phyloP scores from a whole-genome alignment of 202 grass and related monocot genomes.

The Hordeum pubiflorum region DNA sequence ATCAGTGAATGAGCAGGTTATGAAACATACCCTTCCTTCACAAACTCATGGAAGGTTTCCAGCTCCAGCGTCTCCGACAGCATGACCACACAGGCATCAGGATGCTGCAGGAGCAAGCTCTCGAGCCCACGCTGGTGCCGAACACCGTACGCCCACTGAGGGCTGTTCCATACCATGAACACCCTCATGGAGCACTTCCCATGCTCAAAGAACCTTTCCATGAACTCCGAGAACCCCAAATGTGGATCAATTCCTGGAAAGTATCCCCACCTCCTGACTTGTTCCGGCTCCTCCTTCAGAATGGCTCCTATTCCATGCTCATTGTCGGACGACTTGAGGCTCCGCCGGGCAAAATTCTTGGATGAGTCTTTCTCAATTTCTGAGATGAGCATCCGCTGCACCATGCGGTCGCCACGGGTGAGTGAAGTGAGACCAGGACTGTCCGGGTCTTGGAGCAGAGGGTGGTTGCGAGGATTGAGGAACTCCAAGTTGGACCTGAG shows the following conservation, averaged over 20 bases:
- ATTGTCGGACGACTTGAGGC: conserved; percentile 28
- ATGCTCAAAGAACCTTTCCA: conserved; percentile 56
- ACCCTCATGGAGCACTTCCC: conserved; percentile 61
- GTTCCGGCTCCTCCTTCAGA: conserved; percentile 9
- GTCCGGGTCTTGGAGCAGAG: conserved; percentile 88
- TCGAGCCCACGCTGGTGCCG: conserved; percentile 75
- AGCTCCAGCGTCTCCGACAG: conserved; percentile 80
- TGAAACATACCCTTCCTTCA: conserved; percentile 70
- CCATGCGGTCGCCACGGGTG: conserved; percentile 59
- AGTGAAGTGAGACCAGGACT: conserved; percentile 54
- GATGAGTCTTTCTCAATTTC: conserved; percentile 49
- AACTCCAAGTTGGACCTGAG: conserved; percentile 76
- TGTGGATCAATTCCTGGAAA: conserved; percentile 59
- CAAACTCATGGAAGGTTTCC: conserved; percentile 67
- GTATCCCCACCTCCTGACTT: conserved; percentile 59
- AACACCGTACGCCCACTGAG: conserved; percentile 61
- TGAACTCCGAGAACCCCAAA: conserved; percentile 69
- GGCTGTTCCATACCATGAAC: conserved; percentile 97
- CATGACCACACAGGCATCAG: conserved; percentile 63
- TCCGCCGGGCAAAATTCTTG: conserved; percentile 35
- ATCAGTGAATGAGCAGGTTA: not conserved
- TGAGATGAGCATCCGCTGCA: conserved; percentile 46
- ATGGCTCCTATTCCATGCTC: conserved; percentile 21
- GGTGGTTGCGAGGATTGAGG: conserved; percentile 85
- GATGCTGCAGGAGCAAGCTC: conserved; percentile 75